Evolutionary conservation across 129 eudicot genomes (phyloP).

Genomic region (Chrysanthemum lavandulifolium): DNA sequence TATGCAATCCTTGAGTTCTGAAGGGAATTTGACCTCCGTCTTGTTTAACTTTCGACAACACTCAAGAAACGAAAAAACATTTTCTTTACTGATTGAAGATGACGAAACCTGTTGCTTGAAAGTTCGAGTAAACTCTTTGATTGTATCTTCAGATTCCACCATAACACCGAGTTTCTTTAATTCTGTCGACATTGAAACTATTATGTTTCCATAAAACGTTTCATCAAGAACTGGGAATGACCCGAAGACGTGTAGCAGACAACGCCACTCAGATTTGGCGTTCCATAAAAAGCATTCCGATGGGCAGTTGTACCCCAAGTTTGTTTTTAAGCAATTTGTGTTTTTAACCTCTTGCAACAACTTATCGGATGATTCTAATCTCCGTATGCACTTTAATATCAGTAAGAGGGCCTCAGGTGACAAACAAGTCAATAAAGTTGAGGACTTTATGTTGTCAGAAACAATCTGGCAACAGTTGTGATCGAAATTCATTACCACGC

Average conservation of each 20-base stretch:
- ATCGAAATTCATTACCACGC: neutral
- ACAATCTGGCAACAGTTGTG: neutral
- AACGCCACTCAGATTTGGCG: neutral
- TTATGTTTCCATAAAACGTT: neutral
- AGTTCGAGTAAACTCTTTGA: neutral
- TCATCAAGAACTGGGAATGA: conserved; percentile 11
- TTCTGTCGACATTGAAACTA: neutral
- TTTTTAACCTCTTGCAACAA: neutral
- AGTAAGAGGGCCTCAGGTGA: neutral
- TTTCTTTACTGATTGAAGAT: neutral
- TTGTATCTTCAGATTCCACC: conserved; percentile 1
- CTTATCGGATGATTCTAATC: neutral
- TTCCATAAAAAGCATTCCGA: neutral
- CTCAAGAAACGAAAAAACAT: neutral
- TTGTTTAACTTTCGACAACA: neutral
- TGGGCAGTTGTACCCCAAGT: neutral
- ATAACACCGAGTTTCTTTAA: neutral
- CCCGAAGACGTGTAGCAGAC: neutral
- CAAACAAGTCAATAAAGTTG: neutral
- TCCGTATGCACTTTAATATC: neutral
- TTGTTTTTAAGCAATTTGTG: neutral
- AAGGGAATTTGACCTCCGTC: neutral
- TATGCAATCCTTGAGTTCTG: neutral
- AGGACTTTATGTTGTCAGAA: neutral
- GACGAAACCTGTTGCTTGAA: neutral